A percentile compares a stretch with the other conserved stretches of the same genome.
phyloP scores from a whole-genome alignment of 352 stramenopile species.

The Globisporangium echinulatum region DNA sequence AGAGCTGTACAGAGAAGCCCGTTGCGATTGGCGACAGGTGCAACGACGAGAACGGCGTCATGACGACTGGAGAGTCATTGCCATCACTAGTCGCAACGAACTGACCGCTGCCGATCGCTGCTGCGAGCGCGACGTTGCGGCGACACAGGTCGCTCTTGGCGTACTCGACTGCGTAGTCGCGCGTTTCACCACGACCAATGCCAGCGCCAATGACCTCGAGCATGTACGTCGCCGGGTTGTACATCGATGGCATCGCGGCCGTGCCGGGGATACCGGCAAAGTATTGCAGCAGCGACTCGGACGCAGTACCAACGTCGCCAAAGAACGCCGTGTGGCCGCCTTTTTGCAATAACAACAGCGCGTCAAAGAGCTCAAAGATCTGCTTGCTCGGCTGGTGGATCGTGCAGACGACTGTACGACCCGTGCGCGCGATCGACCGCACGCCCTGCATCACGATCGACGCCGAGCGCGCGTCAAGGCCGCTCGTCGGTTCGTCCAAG shows the following conservation, averaged over 20 bases:
- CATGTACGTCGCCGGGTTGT: slow-evolving; percentile 85
- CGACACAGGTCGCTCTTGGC: slow-evolving; percentile 29
- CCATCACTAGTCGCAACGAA: slow-evolving; percentile 12
- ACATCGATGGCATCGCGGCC: slow-evolving; percentile 48
- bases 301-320: slow-evolving; percentile 76
- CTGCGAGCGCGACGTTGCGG: slow-evolving; percentile 25
- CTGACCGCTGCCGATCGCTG: slow-evolving; percentile 15
- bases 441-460: slow-evolving; percentile 86
- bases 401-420: slow-evolving; percentile 76
- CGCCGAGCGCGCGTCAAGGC: slow-evolving; percentile 82
- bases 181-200: slow-evolving; percentile 12
- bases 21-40: slow-evolving; percentile 43
- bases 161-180: slow-evolving; percentile 49
- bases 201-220: slow-evolving; percentile 62
- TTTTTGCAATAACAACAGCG: slow-evolving; percentile 82
- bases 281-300: slow-evolving; percentile 77
- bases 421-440: slow-evolving; percentile 73
- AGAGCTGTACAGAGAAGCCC: slow-evolving; percentile 29
- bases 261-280: slow-evolving; percentile 70
- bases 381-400: slow-evolving; percentile 62
- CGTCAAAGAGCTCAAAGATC: slow-evolving; percentile 92
- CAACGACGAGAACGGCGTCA: slow-evolving; percentile 31
- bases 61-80: neutral
- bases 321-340: slow-evolving; percentile 76
- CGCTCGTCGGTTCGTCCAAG: slow-evolving; percentile 90